These are phyloP conservation scores for Gelatoporia subvermispora DNA, from an alignment of 768 basidiomycete genomes.

Conservation along the genomic window DNA sequence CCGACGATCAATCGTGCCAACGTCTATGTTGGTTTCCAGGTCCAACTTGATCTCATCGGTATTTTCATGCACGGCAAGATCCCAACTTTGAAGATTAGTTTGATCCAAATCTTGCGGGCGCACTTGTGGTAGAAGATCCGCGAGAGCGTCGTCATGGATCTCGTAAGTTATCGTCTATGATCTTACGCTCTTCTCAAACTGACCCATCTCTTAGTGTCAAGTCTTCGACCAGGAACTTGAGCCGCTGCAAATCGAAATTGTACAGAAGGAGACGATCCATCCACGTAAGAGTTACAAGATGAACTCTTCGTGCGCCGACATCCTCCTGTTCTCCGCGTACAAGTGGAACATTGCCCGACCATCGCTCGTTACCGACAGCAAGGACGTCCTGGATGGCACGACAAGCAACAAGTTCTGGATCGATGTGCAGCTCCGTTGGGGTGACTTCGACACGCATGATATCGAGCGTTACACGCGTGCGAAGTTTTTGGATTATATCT, in stretches of 20 bases:
- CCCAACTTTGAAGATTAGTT: slow-evolving; percentile 94
- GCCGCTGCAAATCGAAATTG: slow-evolving; percentile 96
- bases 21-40: slow-evolving; percentile 99
- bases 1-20: slow-evolving; percentile 99
- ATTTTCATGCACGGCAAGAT: slow-evolving; percentile 99
- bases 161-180: slow-evolving; percentile 37
- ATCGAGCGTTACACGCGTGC: slow-evolving; percentile 98
- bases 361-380: slow-evolving; percentile 92
- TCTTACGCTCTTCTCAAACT: background rate
- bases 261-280: slow-evolving; percentile 99
- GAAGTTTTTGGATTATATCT: slow-evolving; percentile 98
- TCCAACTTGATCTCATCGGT: slow-evolving; percentile 95
- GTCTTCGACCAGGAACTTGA: slow-evolving; percentile 99
- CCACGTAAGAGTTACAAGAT: slow-evolving; percentile 99
- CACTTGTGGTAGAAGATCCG: slow-evolving; percentile 99
- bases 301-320: slow-evolving; percentile 99
- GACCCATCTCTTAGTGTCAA: slow-evolving; percentile 78
- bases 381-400: slow-evolving; percentile 95
- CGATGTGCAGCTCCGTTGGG: slow-evolving; percentile 93
- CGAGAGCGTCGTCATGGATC: slow-evolving; percentile 89
- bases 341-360: slow-evolving; percentile 99
- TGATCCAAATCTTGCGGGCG: slow-evolving; percentile 99
- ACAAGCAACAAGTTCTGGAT: slow-evolving; percentile 99
- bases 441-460: slow-evolving; percentile 98
- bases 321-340: slow-evolving; percentile 92